A percentile compares a stretch with the other conserved stretches of the same genome.
phyloP scores from a whole-genome alignment of 306 rosid genomes.

The Sicyos baderoa region DNA sequence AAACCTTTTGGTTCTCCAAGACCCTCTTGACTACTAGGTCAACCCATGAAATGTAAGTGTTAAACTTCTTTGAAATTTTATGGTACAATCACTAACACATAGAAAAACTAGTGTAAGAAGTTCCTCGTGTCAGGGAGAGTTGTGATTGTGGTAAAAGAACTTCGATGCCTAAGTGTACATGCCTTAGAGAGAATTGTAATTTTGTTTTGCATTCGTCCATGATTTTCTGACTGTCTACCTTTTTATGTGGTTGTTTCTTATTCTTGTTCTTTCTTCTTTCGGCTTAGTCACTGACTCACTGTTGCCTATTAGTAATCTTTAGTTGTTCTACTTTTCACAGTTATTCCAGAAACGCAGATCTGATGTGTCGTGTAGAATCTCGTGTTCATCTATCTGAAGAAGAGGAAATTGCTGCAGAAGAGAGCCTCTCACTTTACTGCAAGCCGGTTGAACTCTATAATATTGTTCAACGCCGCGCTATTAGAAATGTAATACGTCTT shows the following conservation, averaged over 20 bases:
- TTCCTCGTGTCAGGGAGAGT: conserved; percentile 2
- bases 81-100: conserved; percentile 1
- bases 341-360: conserved; percentile 29
- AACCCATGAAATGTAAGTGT: no score
- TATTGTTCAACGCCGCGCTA: conserved; percentile 48
- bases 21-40: no score
- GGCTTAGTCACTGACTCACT: neutral
- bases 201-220: neutral
- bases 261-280: neutral
- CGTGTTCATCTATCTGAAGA: conserved; percentile 45
- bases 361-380: conserved; percentile 47
- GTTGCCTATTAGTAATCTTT: conserved; percentile 9
- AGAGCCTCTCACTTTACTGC: conserved; percentile 64
- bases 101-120: neutral
- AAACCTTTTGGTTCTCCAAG: no score
- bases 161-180: neutral
- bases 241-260: neutral
- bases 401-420: conserved; percentile 59
- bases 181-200: conserved; percentile 2
- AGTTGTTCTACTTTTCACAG: conserved; percentile 35
- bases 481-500: conserved; percentile 33
- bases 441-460: conserved; percentile 78
- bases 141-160: conserved; percentile 5
- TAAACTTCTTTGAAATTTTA: neutral
- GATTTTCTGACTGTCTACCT: neutral